These are phyloP conservation scores for Crithidia sp. DNA, from an alignment of 208 protist genomes.

Conservation along the genomic window DNA sequence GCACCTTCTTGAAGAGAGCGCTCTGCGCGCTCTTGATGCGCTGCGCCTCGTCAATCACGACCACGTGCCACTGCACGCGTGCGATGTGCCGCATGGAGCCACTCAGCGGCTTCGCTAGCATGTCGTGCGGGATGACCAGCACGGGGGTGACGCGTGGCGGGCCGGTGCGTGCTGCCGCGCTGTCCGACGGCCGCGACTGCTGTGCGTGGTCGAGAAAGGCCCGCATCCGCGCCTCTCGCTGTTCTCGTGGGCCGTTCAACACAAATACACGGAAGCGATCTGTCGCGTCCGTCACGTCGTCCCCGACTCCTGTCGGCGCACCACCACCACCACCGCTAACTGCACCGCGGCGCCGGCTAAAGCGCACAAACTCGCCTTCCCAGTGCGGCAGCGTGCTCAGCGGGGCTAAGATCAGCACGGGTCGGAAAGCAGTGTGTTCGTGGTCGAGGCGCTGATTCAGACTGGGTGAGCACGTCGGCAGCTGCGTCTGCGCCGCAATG, in stretches of 20 bases:
- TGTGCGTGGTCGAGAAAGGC: conserved; percentile 33
- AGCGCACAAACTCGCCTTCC: conserved; percentile 49
- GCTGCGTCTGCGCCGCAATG: neutral
- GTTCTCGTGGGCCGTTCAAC: conserved; percentile 47
- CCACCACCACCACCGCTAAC: neutral
- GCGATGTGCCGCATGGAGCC: conserved; percentile 39
- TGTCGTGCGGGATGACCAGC: conserved; percentile 52
- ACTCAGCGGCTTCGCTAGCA: conserved; percentile 35
- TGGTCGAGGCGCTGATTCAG: conserved; percentile 21
- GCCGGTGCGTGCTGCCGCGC: neutral
- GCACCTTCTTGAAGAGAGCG: conserved; percentile 43
- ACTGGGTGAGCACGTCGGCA: conserved; percentile 13
- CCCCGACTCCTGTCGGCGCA: neutral
- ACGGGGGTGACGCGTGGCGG: conserved; percentile 34
- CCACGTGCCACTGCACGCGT: conserved; percentile 68
- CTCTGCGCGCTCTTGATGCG: conserved; percentile 77
- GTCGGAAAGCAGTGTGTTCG: conserved; percentile 21
- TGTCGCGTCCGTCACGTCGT: neutral
- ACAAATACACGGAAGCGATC: conserved; percentile 44
- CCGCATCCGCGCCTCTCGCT: conserved; percentile 32
- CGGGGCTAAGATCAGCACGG: conserved; percentile 56
- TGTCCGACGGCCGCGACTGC: neutral
- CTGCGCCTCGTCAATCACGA: conserved; percentile 95
- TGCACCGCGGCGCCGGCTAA: conserved; percentile 22
- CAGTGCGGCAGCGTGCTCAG: conserved; percentile 65